phyloP scores from a whole-genome alignment of 1,139 yeast genomes.

The Yamadazyma atlantica region DNA sequence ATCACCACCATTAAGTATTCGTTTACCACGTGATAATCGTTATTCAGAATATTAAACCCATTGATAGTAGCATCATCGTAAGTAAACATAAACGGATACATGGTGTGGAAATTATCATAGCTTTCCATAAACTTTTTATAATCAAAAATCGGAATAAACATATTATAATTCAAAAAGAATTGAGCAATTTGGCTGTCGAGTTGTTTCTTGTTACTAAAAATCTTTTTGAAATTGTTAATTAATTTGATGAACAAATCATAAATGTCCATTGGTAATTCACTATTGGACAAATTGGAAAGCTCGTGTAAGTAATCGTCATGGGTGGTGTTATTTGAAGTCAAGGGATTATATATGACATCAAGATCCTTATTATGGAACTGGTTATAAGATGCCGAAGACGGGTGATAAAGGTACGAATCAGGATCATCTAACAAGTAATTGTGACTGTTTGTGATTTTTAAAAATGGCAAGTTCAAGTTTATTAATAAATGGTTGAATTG shows the following conservation, averaged over 20 bases:
- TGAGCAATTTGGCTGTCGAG: slow-evolving; percentile 54
- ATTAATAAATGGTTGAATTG: slow-evolving; percentile 49
- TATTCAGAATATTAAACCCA: slow-evolving; percentile 51
- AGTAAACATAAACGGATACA: slow-evolving; percentile 53
- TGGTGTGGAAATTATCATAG: slow-evolving; percentile 57
- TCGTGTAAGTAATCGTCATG: slow-evolving; percentile 21
- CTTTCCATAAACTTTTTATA: slow-evolving; percentile 56
- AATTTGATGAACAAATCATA: slow-evolving; percentile 47
- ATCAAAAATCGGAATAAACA: slow-evolving; percentile 62
- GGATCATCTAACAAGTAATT: slow-evolving; percentile 47
- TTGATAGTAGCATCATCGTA: slow-evolving; percentile 51
- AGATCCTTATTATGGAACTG: slow-evolving; percentile 42
- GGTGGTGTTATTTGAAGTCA: slow-evolving; percentile 29
- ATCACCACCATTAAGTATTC: slow-evolving; percentile 48
- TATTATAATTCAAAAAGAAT: slow-evolving; percentile 57
- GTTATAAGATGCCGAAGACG: slow-evolving; percentile 40
- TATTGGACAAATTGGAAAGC: slow-evolving; percentile 20
- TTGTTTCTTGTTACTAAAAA: slow-evolving; percentile 44
- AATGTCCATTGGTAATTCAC: slow-evolving; percentile 39
- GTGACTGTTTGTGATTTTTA: slow-evolving; percentile 49
- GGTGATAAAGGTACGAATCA: slow-evolving; percentile 43
- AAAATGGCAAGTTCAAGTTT: slow-evolving; percentile 45
- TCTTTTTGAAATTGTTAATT: slow-evolving; percentile 46
- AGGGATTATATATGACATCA: slow-evolving; percentile 44
- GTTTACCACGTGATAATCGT: slow-evolving; percentile 51